These are phyloP conservation scores for Ophiostoma piceae DNA, from an alignment of 2,329 filamentous ascomycete species.

Conservation along the genomic window DNA sequence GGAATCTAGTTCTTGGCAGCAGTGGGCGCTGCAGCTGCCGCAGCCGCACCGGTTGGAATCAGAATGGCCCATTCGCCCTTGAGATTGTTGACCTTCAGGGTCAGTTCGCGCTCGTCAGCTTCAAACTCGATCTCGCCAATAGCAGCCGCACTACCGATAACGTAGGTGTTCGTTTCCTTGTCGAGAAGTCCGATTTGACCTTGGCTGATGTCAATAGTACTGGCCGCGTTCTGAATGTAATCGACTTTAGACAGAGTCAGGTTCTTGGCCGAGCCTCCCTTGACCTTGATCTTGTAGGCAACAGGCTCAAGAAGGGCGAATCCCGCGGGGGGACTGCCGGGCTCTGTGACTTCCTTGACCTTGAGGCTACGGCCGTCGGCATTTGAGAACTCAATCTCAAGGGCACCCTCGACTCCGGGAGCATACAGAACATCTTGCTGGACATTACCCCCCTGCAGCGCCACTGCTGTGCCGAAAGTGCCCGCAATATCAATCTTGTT, in stretches of 20 bases:
- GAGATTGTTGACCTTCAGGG: background rate
- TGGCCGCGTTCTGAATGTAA: background rate
- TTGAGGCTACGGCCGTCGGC: background rate
- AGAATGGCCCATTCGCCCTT: slow-evolving; percentile 1
- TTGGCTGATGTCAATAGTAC: slow-evolving; percentile 2
- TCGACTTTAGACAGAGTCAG: background rate
- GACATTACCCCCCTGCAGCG: background rate
- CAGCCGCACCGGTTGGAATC: background rate
- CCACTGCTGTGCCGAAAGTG: background rate
- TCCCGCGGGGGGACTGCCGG: background rate
- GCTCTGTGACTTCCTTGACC: background rate
- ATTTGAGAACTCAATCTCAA: slow-evolving; percentile 7
- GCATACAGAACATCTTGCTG: background rate
- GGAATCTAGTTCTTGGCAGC: background rate
- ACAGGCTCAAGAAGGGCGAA: background rate
- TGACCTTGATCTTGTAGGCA: slow-evolving; percentile 4
- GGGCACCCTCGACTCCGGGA: background rate
- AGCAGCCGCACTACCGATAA: background rate
- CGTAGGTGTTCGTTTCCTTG: background rate
- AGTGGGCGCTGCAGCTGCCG: background rate
- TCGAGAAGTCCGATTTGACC: background rate
- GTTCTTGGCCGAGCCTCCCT: background rate
- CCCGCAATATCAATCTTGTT: background rate
- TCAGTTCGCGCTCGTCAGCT: background rate
- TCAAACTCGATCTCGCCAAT: slow-evolving; percentile 1